Conservation (phyloP, 495 filamentous ascomycete species). For the Penicillium cataractarum region DNA sequence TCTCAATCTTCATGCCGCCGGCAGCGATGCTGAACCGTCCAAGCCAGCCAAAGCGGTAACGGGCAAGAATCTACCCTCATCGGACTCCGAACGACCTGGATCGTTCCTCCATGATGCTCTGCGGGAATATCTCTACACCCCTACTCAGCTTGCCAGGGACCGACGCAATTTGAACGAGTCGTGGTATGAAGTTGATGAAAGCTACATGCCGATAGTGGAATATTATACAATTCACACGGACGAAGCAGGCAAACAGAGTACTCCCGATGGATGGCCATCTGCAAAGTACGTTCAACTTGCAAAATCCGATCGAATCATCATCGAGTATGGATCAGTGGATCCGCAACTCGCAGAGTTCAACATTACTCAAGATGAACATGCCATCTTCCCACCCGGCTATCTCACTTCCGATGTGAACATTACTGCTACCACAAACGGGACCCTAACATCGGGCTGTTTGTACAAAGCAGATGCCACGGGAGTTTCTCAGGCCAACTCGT, state of each 20-base stretch:
- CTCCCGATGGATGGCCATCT: slow-evolving; percentile 66
- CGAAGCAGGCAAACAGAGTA: slow-evolving; percentile 45
- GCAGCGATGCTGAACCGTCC: slow-evolving; percentile 38
- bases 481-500: slow-evolving; percentile 54
- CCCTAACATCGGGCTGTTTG: slow-evolving; percentile 55
- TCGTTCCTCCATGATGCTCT: slow-evolving; percentile 43
- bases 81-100: slow-evolving; percentile 33
- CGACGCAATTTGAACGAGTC: slow-evolving; percentile 59
- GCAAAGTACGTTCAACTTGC: slow-evolving; percentile 58
- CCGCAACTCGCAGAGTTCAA: slow-evolving; percentile 59
- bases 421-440: slow-evolving; percentile 34
- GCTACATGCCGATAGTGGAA: slow-evolving; percentile 50
- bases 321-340: slow-evolving; percentile 59
- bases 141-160: slow-evolving; percentile 46
- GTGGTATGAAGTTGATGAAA: slow-evolving; percentile 55
- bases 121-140: slow-evolving; percentile 57
- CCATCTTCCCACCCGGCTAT: slow-evolving; percentile 49
- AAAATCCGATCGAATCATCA: slow-evolving; percentile 51
- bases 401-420: slow-evolving; percentile 36
- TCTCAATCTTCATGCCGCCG: slow-evolving; percentile 64
- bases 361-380: slow-evolving; percentile 41
- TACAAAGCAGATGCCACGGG: slow-evolving; percentile 42
- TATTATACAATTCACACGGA: slow-evolving; percentile 54
- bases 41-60: slow-evolving; percentile 43
- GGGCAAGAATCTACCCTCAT: slow-evolving; percentile 38